A percentile compares a stretch with the other conserved stretches of the same genome.
Evolutionary conservation across 2,329 filamentous ascomycete genomes (phyloP).

Genomic region (Aureobasidium sp.): DNA sequence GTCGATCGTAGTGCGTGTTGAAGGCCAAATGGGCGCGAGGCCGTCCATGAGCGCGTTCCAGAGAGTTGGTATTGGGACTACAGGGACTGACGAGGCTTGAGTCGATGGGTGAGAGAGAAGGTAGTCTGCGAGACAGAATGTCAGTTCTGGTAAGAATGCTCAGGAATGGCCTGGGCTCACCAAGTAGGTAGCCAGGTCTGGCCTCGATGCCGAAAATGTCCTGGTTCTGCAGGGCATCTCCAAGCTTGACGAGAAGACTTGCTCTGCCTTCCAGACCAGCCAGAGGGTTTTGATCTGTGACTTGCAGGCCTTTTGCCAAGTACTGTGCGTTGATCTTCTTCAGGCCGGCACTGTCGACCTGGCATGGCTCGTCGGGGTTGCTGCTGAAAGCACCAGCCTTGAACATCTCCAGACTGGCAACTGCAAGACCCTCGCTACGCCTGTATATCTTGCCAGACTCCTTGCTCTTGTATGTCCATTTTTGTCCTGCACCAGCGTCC

Average conservation of each 20-base stretch:
- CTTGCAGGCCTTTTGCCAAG: constrained; percentile 77
- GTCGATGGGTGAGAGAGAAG: constrained; percentile 88
- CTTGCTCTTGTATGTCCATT: constrained; percentile 87
- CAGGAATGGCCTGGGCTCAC: constrained; percentile 40
- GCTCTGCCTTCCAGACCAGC: constrained; percentile 80
- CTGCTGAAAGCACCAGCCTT: constrained; percentile 85
- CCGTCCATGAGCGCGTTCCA: constrained; percentile 90
- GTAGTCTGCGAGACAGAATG: constrained; percentile 55
- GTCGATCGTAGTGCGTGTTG: constrained; percentile 76
- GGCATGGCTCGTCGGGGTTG: constrained; percentile 68
- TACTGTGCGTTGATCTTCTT: constrained; percentile 63
- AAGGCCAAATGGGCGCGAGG: constrained; percentile 79
- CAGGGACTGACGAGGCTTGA: constrained; percentile 77
- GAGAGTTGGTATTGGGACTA: constrained; percentile 76
- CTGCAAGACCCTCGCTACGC: constrained; percentile 80
- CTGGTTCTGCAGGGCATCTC: constrained; percentile 66
- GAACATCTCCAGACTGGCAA: constrained; percentile 81
- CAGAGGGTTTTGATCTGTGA: constrained; percentile 69
- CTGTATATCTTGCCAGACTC: constrained; percentile 77
- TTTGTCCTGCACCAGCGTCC: constrained; percentile 80
- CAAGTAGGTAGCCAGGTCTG: constrained; percentile 88
- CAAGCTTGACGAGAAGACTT: constrained; percentile 66
- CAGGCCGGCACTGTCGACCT: constrained; percentile 80
- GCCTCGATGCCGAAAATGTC: constrained; percentile 79
- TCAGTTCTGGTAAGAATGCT: constrained; percentile 1